Base-by-base conservation (phyloP, 1,284 basidiomycete genomes). In the Apiotrichum akiyoshidainum region DNA sequence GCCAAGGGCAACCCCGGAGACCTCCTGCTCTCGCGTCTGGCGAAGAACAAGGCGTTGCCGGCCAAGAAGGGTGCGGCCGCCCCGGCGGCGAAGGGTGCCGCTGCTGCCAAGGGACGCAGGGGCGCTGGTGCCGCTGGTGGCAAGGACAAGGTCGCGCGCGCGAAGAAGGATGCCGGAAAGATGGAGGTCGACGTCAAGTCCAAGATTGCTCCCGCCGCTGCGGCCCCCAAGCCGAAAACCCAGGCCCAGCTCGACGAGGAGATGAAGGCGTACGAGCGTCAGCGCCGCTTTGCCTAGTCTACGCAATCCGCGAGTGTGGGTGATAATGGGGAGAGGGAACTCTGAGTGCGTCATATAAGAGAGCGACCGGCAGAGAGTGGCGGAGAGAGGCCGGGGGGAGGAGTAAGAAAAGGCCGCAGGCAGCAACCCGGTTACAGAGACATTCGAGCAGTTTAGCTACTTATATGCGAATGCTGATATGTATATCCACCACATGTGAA, bases 231-330 rank as follows among this genome's bases (percentile, higher is more conserved):
- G 55, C 54, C 60, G n/a, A 73, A 73, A 62, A 72, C 72, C 13
- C 72, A 73, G 58, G 68, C 55, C 12, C 65, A 76, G 47, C 60
- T 76, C 58, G 74, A 76, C 57, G 74, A 72, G 61, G 74, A 76
- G 65, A 73, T 76, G 72, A 57, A 63, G 46, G 58, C 63, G 44
- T 73, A 71, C 54, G 72, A 73, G 50, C 61, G 74, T 16, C 61
- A 62, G 47, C 63, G 72, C 46, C 63, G 69, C 37, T 76, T 76
- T 57, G 56, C 55, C 2, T 37, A 37, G 10, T 31, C 26, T 31
- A 31, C 26, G 26, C 26, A 7, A 31, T 4, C 26, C 26, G 7
- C 26, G 26, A 31, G 26, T 7, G 26, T 31, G 3, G 26, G 7
- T 31, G 26, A 31, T 31, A 7, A 31, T 31, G 26, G 26, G 26